Evolutionary conservation across 176 grass and related monocot genomes (phyloP).

Genomic region (Tillandsia leiboldiana): DNA sequence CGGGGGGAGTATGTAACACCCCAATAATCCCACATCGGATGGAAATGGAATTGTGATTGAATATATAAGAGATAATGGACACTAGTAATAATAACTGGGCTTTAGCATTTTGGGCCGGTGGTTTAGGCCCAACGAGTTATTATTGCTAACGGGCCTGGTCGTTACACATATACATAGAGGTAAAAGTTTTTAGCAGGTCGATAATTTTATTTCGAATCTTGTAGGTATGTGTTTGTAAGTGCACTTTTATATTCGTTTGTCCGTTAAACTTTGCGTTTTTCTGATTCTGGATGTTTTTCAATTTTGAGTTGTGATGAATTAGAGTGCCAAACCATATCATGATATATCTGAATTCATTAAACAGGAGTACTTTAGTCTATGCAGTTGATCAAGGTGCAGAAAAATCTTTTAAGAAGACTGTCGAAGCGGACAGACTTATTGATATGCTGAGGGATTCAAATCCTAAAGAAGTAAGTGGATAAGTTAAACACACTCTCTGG

Average conservation of each 20-base stretch:
- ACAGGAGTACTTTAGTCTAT: constrained; percentile 50
- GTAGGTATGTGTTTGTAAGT: not conserved
- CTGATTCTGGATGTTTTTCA: not conserved
- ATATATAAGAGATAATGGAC: too few species aligned
- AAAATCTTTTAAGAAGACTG: constrained; percentile 68
- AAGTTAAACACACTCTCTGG: not conserved
- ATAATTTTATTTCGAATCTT: not conserved
- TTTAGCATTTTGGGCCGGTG: too few species aligned
- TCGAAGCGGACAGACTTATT: constrained; percentile 72
- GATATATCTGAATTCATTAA: constrained; percentile 18
- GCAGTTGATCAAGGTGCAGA: constrained; percentile 50
- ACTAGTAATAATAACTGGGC: too few species aligned
- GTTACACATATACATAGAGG: not conserved
- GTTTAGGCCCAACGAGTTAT: too few species aligned
- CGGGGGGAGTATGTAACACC: too few species aligned
- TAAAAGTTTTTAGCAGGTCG: not conserved
- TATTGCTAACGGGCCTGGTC: too few species aligned
- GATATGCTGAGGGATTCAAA: constrained; percentile 73
- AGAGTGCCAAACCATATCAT: not conserved
- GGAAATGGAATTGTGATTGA: too few species aligned
- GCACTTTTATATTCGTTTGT: not conserved
- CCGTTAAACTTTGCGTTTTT: not conserved
- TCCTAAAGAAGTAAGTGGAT: constrained; percentile 48
- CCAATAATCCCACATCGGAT: too few species aligned
- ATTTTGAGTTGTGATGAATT: not conserved